Percentiles rank a stretch among this genome's conserved stretches.
Conservation (phyloP, 495 filamentous ascomycete genomes). For the Xylaria grammica region DNA sequence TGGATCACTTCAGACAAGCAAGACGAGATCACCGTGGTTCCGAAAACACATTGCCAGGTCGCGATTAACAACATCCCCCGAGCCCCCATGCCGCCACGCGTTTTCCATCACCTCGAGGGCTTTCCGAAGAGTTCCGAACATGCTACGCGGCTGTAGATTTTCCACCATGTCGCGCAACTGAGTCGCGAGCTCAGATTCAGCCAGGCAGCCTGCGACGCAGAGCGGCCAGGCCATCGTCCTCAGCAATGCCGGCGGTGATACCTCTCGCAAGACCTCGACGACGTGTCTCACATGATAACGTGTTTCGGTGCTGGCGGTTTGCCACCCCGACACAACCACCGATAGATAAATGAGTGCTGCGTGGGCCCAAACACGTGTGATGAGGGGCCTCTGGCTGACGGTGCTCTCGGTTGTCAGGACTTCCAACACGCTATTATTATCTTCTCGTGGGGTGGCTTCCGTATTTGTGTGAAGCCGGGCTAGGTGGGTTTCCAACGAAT, state of each 20-base stretch:
- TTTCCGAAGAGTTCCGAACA: conserved; percentile 53
- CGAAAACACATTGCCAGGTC: conserved; percentile 50
- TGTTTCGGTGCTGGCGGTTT: conserved; percentile 49
- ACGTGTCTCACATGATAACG: conserved; percentile 41
- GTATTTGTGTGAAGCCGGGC: conserved; percentile 28
- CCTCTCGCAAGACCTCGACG: conserved; percentile 31
- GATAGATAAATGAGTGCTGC: conserved; percentile 54
- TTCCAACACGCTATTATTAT: neutral
- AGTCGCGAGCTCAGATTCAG: conserved; percentile 47
- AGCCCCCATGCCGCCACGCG: conserved; percentile 51
- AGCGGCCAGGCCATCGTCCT: conserved; percentile 57
- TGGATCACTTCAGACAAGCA: conserved; percentile 54
- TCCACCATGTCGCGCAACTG: conserved; percentile 46
- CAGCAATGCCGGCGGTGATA: conserved; percentile 35
- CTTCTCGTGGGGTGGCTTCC: neutral
- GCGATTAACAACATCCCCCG: conserved; percentile 36
- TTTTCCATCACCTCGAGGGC: conserved; percentile 57
- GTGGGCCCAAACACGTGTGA: conserved; percentile 53
- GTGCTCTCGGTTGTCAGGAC: conserved; percentile 12
- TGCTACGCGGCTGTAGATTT: conserved; percentile 43
- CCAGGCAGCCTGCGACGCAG: conserved; percentile 58
- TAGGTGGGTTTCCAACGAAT: conserved; percentile 38
- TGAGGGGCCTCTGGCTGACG: conserved; percentile 14
- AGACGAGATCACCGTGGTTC: conserved; percentile 39
- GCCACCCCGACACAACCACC: conserved; percentile 60